Evolutionary conservation across 176 grass and related monocot species (phyloP).

Genomic region (Oryza nivara): DNA sequence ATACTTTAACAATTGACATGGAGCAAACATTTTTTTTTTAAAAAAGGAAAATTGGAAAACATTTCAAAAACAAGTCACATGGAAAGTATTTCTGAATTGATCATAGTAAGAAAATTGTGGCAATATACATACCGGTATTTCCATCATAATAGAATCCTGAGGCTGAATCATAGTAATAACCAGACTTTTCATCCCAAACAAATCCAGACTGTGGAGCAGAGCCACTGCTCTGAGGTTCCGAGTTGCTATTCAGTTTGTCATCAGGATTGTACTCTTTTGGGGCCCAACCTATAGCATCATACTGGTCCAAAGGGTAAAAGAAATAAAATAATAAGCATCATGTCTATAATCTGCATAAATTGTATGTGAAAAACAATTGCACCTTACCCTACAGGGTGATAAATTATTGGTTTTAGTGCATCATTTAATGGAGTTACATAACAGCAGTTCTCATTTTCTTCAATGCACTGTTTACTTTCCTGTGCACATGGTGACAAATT

Average conservation of each 20-base stretch:
- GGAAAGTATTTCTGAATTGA: slow-evolving; percentile 15
- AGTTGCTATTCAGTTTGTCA: slow-evolving; percentile 55
- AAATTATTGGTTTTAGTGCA: background rate
- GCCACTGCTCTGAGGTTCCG: slow-evolving; percentile 50
- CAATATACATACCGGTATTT: slow-evolving; percentile 71
- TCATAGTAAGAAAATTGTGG: background rate
- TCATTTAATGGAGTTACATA: background rate
- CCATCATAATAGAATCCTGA: slow-evolving; percentile 99
- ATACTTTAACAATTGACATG: background rate
- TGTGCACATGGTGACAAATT: background rate
- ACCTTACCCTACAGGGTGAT: background rate
- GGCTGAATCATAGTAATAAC: slow-evolving; percentile 96
- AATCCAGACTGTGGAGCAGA: slow-evolving; percentile 80
- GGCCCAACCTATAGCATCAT: slow-evolving; percentile 93
- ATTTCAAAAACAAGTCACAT: background rate
- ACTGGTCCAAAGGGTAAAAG: slow-evolving; percentile 52
- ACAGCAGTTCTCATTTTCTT: background rate
- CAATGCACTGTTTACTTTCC: background rate
- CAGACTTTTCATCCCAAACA: slow-evolving; percentile 99
- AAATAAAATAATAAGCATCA: slow-evolving; percentile 17
- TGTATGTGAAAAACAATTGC: background rate
- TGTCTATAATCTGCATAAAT: slow-evolving; percentile 21
- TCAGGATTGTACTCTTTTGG: slow-evolving; percentile 96
- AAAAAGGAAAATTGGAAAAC: background rate
- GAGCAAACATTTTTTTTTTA: background rate